Percentiles rank a stretch among this genome's conserved stretches.
phyloP scores from a whole-genome alignment of 768 basidiomycete species.

The Termitomyces sp. region DNA sequence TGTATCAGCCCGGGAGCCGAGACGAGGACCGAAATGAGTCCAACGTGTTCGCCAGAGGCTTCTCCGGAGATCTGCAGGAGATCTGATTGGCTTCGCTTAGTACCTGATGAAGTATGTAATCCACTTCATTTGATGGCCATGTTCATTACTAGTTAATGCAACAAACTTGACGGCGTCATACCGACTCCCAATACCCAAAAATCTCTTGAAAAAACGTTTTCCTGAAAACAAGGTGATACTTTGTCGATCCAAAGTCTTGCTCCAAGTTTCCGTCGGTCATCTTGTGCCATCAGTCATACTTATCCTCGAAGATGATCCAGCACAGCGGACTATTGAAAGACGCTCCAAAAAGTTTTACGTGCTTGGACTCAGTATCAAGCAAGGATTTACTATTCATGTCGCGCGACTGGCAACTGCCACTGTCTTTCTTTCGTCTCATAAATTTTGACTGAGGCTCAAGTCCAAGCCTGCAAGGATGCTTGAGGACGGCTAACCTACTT shows the following conservation, averaged over 20 bases:
- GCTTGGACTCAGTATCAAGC: neutral
- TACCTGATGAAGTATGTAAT: neutral
- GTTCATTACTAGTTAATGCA: neutral
- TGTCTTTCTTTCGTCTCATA: neutral
- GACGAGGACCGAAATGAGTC: neutral
- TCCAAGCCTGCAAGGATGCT: neutral
- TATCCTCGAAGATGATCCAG: neutral
- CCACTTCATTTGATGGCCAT: neutral
- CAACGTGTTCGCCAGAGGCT: neutral
- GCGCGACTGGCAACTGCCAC: too few relatives aligned
- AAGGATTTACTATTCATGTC: neutral
- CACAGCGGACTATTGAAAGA: neutral
- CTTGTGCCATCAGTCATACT: neutral
- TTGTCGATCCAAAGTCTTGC: neutral
- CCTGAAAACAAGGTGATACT: neutral
- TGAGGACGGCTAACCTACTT: neutral
- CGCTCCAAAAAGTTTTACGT: neutral
- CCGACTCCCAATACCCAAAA: neutral
- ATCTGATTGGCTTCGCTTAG: neutral
- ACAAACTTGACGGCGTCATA: neutral
- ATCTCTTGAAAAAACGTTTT: neutral
- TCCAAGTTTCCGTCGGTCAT: neutral
- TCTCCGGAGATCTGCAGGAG: neutral
- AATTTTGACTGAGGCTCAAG: neutral
- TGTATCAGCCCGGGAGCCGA: neutral